Base-by-base conservation (phyloP, 176 grass and related monocot genomes). In the Luzula sylvatica region DNA sequence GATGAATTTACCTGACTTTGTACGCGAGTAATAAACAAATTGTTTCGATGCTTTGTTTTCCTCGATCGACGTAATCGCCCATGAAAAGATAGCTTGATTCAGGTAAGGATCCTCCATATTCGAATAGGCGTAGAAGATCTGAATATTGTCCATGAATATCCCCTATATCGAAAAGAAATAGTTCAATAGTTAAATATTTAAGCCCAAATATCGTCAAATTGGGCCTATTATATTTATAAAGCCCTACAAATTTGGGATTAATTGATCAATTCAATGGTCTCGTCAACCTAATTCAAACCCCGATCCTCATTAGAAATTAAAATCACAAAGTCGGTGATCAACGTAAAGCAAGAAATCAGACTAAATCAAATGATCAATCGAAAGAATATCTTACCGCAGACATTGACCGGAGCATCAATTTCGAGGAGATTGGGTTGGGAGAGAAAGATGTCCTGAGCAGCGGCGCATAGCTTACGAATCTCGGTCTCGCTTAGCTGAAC, bases 391-490 rank as follows among this genome's bases (percentile, higher is more conserved):
- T 42, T 78, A 84, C 89, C 89, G 52, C 89, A 95, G 24, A 88
- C 75, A 67, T 95, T 95, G 70, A 88, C 88, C 42, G 79, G 89
- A 5, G 89, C 89, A 58, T 88, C 89, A 50, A 95, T 79, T 70
- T 88, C 89, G 14, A 95, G 58, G 23, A 95, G 80, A 68, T 88
- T 85, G 18, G 89, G 89, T 49, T 88, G 83, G 4, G 57, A 53
- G 61, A 88, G 68, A 65, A 88, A 95, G 32, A 95, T 69, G 15
- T 88, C 88, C 83, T 58, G n/a, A n/a, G 88, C 77, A 23, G 79
- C 38, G 35, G 66, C 29, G 56, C 83, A 95, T 46, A 95, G 88
- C 57, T 66, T 73, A 29, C 69, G 75, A 70, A 95, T 95, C 58
- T 95, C 88, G 50, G 61, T 49, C 46, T 88, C 88, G 3, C 61